A percentile compares a stretch with the other conserved stretches of the same genome.
Evolutionary conservation across 352 stramenopile genomes (phyloP).

Genomic region (Pythium folliculosum): DNA sequence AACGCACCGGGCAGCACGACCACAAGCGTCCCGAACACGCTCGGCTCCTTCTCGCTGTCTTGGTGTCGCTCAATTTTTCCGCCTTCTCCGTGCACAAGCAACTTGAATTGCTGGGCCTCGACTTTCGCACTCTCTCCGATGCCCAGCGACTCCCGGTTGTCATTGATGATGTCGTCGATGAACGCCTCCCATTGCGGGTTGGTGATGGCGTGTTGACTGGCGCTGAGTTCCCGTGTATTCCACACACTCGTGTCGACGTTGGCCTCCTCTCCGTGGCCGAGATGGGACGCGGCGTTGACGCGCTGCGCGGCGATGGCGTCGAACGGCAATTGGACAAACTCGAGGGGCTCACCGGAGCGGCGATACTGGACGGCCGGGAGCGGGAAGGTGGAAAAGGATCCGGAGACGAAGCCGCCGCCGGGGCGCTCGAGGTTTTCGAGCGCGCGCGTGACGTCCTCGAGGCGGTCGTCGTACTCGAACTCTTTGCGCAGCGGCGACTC

Average conservation of each 20-base stretch:
- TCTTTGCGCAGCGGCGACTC: no score
- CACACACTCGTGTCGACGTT: conserved; percentile 29
- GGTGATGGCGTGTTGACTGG: conserved; percentile 7
- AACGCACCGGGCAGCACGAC: conserved; percentile 30
- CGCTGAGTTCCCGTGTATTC: conserved; percentile 29
- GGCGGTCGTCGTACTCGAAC: conserved; percentile 14
- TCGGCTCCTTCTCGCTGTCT: conserved; percentile 53
- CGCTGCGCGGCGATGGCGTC: not conserved
- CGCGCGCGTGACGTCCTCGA: conserved; percentile 8
- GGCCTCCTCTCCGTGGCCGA: conserved; percentile 23
- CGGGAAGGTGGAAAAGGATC: conserved; percentile 5
- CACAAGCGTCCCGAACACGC: conserved; percentile 37
- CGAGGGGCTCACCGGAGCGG: not conserved
- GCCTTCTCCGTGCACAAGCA: conserved; percentile 44
- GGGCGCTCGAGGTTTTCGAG: conserved; percentile 12
- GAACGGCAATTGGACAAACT: conserved; percentile 1
- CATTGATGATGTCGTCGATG: conserved; percentile 14
- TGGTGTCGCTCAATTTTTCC: conserved; percentile 46
- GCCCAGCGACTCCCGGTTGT: conserved; percentile 11
- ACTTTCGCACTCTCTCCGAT: conserved; percentile 12
- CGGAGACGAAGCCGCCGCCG: conserved; percentile 8
- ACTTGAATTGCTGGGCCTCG: conserved; percentile 37
- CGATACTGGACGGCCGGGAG: conserved; percentile 1
- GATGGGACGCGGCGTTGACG: conserved; percentile 16
- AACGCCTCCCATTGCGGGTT: conserved; percentile 19